Base-by-base conservation (phyloP, 768 basidiomycete genomes). In the Butyriboletus loyo region DNA sequence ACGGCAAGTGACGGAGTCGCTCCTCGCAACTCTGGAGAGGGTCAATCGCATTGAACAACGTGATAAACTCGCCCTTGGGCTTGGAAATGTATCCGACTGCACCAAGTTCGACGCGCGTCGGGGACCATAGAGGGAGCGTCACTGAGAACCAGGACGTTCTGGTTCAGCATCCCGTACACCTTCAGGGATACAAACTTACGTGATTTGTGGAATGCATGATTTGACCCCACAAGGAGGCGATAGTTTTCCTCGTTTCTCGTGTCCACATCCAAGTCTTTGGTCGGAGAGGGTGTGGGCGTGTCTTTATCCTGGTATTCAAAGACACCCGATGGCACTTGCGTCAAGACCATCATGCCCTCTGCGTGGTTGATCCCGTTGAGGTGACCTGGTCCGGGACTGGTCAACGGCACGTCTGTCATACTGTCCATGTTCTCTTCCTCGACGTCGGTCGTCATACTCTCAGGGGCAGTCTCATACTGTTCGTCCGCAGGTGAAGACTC, bases 51-150 rank as follows among this genome's bases (percentile, higher is more conserved):
- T 90, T 87, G 70, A 90, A 83, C 7, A 92, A 73, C 8, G 82
- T 84, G 52, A 88, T 69, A 57, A 93, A 93, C 40, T 72, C 68
- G 3, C 89, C 90, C n/a, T 69, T 68, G 0, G 84, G 80, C 58
- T 85, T 87, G 31, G 74, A 75, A 24, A 91, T 70, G 64, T 87
- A 93, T 3, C 91, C 91, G 9, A 92, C 84, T 3, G 84, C 82
- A 7, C 90, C 91, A 3, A 91, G 69, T 13, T 75, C 66, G 0
- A 92, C 79, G 6, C 61, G 75, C 4, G 78, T 70, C 2, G 90
- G 90, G 5, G 73, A 76, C 89, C 89, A 93, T 7, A 91, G 69
- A 7, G 89, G 85, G 21, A 85, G 67, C 0, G 76, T 81, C 53
- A 89, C 84, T 85, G 24, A 9, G 48, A 46, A 19, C 30, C 27